These are phyloP conservation scores for Artemisia tridentata DNA, from an alignment of 129 eudicot genomes.

Conservation along the genomic window DNA sequence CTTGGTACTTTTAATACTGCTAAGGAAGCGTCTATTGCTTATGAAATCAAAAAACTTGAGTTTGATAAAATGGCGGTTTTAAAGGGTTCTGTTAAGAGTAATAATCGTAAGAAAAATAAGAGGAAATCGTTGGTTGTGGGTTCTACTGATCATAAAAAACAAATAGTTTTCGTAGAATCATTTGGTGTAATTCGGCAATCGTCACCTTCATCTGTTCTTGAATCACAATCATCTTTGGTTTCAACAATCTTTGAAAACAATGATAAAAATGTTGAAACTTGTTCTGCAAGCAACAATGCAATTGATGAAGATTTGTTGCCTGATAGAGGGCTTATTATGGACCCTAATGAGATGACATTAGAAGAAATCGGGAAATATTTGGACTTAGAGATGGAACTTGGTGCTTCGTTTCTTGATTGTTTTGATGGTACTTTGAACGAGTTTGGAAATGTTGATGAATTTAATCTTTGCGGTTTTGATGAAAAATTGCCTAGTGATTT, in stretches of 20 bases:
- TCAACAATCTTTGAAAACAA: conserved; percentile 13
- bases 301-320: conserved; percentile 6
- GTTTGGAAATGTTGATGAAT: conserved; percentile 41
- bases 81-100: not conserved
- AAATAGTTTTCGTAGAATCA: conserved; percentile 47
- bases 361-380: conserved; percentile 39
- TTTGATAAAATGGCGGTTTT: conserved; percentile 42
- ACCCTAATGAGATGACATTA: conserved; percentile 39
- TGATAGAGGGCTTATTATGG: conserved; percentile 5
- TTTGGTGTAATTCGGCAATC: conserved; percentile 37
- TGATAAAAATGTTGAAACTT: conserved; percentile 8
- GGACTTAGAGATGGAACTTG: conserved; percentile 44
- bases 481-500: conserved; percentile 30
- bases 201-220: conserved; percentile 53
- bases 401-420: conserved; percentile 29
- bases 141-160: not conserved
- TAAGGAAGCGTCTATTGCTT: conserved; percentile 65
- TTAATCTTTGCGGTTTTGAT: conserved; percentile 48
- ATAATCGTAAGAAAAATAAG: not conserved
- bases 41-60: conserved; percentile 52
- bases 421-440: conserved; percentile 31
- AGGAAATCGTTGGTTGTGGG: not conserved
- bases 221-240: conserved; percentile 34
- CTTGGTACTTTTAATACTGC: conserved; percentile 70
- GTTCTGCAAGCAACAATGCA: not conserved